Conservation (phyloP, 2,329 filamentous ascomycete species). For the Nigrospora osmanthi region DNA sequence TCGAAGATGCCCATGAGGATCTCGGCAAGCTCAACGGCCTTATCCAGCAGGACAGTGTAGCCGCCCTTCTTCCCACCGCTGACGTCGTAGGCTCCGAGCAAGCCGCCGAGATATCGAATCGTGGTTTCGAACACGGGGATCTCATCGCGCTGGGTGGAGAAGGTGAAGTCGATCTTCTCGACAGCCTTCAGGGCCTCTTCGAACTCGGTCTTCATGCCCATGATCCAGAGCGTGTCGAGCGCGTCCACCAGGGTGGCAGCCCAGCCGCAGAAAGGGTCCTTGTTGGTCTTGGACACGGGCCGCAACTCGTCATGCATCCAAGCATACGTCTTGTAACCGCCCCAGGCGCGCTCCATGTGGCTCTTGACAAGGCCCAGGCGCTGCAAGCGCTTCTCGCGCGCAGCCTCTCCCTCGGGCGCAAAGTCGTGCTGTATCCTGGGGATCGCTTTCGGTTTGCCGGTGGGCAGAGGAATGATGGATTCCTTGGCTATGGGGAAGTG, state of each 20-base stretch:
- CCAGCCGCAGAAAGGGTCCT: conserved; percentile 81
- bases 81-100: conserved; percentile 81
- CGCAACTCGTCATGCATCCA: conserved; percentile 82
- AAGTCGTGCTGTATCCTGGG: conserved; percentile 73
- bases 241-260: conserved; percentile 60
- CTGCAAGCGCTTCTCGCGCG: conserved; percentile 53
- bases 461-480: conserved; percentile 69
- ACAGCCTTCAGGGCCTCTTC: conserved; percentile 50
- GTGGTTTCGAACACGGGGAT: conserved; percentile 92
- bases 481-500: conserved; percentile 67
- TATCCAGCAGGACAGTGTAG: conserved; percentile 60
- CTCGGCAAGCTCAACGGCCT: conserved; percentile 65
- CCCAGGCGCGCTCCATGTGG: conserved; percentile 74
- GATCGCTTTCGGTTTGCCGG: conserved; percentile 59
- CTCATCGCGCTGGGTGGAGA: conserved; percentile 47
- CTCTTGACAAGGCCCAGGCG: conserved; percentile 62
- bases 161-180: conserved; percentile 72
- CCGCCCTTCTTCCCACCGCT: conserved; percentile 50
- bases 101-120: conserved; percentile 83
- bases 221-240: conserved; percentile 66
- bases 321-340: conserved; percentile 70
- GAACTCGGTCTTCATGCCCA: conserved; percentile 61
- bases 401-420: conserved; percentile 51
- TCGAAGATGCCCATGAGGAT: conserved; percentile 68
- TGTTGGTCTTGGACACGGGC: conserved; percentile 59